Evolutionary conservation across 805 yeast species (phyloP).

Genomic region (Yarrowia keelungensis): DNA sequence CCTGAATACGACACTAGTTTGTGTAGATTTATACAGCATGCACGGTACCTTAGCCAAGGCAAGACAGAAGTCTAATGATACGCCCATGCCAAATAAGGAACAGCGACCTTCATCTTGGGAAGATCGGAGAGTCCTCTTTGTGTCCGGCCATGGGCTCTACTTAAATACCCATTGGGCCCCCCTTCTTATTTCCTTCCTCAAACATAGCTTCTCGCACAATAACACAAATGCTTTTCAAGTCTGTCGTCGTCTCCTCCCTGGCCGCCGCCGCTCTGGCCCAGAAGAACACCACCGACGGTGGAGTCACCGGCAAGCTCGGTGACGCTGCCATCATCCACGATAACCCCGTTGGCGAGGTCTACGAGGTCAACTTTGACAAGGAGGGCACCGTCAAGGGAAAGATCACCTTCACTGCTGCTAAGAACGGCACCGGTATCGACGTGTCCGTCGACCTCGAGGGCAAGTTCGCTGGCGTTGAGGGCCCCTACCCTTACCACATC

Average conservation of each 20-base stretch:
- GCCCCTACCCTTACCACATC: constrained; percentile 74
- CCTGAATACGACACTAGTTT: background rate
- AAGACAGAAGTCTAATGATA: constrained; percentile 15
- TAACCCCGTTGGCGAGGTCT: constrained; percentile 60
- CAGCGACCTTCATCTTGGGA: constrained; percentile 21
- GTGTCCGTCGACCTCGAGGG: constrained; percentile 77
- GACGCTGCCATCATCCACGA: constrained; percentile 60
- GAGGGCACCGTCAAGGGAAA: constrained; percentile 58
- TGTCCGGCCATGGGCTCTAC: constrained; percentile 9
- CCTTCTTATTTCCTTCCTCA: background rate
- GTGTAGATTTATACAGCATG: constrained; percentile 11
- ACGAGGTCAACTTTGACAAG: constrained; percentile 66
- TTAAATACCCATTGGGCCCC: constrained; percentile 21
- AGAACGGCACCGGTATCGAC: constrained; percentile 60
- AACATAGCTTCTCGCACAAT: constrained; percentile 12
- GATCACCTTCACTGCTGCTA: constrained; percentile 61
- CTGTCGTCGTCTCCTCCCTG: constrained; percentile 32
- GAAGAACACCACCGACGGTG: constrained; percentile 38
- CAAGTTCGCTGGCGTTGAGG: constrained; percentile 64
- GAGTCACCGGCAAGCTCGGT: constrained; percentile 41
- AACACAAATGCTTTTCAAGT: constrained; percentile 38
- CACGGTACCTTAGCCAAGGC: constrained; percentile 33
- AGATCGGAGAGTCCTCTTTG: constrained; percentile 21
- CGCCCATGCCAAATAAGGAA: constrained; percentile 25
- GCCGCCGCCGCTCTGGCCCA: constrained; percentile 38